Evolutionary conservation across 345 rosid species (phyloP).

Genomic region (Camelina laxa): DNA sequence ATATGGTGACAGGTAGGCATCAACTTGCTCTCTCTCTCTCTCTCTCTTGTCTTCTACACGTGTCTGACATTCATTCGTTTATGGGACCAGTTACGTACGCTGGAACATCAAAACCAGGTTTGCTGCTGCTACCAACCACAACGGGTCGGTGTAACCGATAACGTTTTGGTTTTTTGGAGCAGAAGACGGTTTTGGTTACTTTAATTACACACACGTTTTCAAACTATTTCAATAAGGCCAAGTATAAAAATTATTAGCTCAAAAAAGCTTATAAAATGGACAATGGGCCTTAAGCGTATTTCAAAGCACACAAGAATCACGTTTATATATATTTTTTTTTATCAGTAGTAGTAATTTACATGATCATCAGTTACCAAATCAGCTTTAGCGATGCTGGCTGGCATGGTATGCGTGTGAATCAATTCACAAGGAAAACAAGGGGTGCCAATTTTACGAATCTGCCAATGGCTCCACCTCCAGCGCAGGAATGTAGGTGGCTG

Average conservation of each 20-base stretch:
- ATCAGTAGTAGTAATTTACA: conserved; percentile 16
- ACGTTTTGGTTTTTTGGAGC: not conserved
- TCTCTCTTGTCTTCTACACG: conserved; percentile 9
- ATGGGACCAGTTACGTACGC: not conserved
- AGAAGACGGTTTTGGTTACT: too few species aligned
- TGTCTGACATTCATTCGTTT: conserved; percentile 16
- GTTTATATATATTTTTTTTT: not conserved
- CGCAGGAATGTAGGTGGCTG: too few species aligned
- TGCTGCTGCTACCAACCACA: too few species aligned
- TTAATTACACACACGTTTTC: too few species aligned
- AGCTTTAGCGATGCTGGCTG: too few species aligned
- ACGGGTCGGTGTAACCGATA: not conserved
- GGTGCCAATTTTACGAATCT: too few species aligned
- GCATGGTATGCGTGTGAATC: too few species aligned
- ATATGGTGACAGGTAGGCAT: conserved; percentile 4
- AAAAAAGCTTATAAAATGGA: not conserved
- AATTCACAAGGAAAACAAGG: too few species aligned
- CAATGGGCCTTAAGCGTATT: not conserved
- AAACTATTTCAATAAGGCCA: not conserved
- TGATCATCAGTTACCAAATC: not conserved
- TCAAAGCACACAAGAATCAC: not conserved
- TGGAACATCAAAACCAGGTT: not conserved
- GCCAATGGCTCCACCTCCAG: too few species aligned
- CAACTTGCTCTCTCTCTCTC: not conserved
- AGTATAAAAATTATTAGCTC: not conserved